Conservation (phyloP, 768 basidiomycete genomes). For the Rhodosporidiobolus odoratus region DNA sequence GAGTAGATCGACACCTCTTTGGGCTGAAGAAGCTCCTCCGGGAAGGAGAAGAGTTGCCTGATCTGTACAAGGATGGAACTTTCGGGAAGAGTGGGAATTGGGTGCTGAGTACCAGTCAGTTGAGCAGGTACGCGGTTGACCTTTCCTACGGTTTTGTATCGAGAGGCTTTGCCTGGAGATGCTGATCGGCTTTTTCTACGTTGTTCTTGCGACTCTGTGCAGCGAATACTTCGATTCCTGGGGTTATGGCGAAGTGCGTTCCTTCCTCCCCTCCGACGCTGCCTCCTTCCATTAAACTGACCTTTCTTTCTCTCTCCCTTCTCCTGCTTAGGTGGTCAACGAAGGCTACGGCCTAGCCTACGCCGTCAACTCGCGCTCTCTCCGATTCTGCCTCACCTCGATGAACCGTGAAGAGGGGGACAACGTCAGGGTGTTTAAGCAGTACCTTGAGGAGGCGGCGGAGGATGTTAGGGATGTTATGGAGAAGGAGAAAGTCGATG, state of each 20-base stretch:
- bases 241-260: slow-evolving; percentile 87
- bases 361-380: slow-evolving; percentile 72
- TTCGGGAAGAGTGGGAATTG: slow-evolving; percentile 72
- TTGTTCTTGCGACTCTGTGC: slow-evolving; percentile 50
- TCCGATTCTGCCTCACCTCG: slow-evolving; percentile 82
- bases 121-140: slow-evolving; percentile 61
- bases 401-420: slow-evolving; percentile 44
- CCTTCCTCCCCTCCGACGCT: slow-evolving; percentile 7
- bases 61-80: slow-evolving; percentile 47
- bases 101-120: slow-evolving; percentile 85
- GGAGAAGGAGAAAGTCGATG: slow-evolving; percentile 53
- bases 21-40: slow-evolving; percentile 77
- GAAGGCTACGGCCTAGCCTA: slow-evolving; percentile 47
- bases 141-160: too few relatives aligned
- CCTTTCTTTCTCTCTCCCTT: not conserved
- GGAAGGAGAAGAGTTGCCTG: slow-evolving; percentile 63
- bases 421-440: slow-evolving; percentile 53
- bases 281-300: too few relatives aligned
- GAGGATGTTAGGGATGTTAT: slow-evolving; percentile 71
- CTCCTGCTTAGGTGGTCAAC: slow-evolving; percentile 18
- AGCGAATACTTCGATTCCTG: slow-evolving; percentile 80
- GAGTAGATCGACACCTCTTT: slow-evolving; percentile 91
- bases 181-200: too few relatives aligned
- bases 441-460: slow-evolving; percentile 74
- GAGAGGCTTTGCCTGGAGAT: too few relatives aligned